phyloP scores from a whole-genome alignment of 306 rosid genomes.

The Vigna reflexopilosa region DNA sequence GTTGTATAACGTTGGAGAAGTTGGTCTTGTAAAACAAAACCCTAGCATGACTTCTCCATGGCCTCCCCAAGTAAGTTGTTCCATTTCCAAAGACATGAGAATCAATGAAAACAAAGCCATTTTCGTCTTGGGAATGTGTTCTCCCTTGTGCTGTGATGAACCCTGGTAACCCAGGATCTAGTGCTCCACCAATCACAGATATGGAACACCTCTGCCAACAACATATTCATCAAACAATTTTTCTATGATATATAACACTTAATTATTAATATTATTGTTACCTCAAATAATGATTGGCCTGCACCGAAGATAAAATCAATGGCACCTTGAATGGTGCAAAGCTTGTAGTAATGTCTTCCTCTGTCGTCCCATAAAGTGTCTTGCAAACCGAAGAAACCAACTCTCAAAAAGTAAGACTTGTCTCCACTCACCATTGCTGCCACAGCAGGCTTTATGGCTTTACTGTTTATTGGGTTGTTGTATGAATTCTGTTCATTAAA shows the following conservation, averaged over 20 bases:
- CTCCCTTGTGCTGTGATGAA: constrained; percentile 90
- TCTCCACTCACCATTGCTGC: constrained; percentile 79
- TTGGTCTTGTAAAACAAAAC: constrained; percentile 72
- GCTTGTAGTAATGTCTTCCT: constrained; percentile 80
- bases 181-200: constrained; percentile 59
- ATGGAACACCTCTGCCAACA: constrained; percentile 65
- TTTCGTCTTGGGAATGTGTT: constrained; percentile 46
- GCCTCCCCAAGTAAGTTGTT: constrained; percentile 70
- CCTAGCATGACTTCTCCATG: constrained; percentile 79
- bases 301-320: constrained; percentile 87
- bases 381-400: constrained; percentile 81
- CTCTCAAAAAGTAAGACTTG: constrained; percentile 58
- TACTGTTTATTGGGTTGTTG: constrained; percentile 55
- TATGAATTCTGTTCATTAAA: constrained; percentile 60
- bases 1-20: constrained; percentile 55
- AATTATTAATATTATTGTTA: background rate
- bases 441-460: constrained; percentile 56
- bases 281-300: constrained; percentile 81
- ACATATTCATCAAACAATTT: background rate
- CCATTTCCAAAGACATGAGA: constrained; percentile 70
- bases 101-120: constrained; percentile 76
- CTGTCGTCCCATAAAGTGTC: constrained; percentile 84
- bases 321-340: constrained; percentile 88
- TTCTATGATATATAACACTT: background rate
- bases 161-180: constrained; percentile 52